A percentile compares a stretch with the other conserved stretches of the same genome.
Evolutionary conservation across 2,329 filamentous ascomycete species (phyloP).

Genomic region (Phialophora macrospora): DNA sequence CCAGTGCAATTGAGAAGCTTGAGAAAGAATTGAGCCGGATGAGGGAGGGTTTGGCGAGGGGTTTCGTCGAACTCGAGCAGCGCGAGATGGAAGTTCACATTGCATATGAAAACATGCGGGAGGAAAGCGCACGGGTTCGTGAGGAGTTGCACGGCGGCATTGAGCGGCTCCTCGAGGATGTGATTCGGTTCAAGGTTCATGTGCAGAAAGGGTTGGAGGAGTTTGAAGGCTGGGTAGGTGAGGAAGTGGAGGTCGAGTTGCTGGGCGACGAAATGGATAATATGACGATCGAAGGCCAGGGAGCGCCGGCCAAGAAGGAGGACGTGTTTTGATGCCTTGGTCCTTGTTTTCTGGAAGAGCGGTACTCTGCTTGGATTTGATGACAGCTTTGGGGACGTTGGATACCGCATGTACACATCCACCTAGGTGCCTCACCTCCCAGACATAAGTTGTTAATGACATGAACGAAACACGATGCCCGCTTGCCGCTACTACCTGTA

Average conservation of each 20-base stretch:
- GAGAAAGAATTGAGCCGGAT: constrained; percentile 83
- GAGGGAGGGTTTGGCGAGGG: constrained; percentile 39
- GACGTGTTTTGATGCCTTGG: constrained; percentile 3
- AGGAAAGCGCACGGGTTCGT: constrained; percentile 58
- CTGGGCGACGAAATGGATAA: constrained; percentile 62
- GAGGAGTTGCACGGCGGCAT: constrained; percentile 98
- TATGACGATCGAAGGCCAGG: constrained; percentile 24
- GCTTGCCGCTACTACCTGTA: too few relatives aligned
- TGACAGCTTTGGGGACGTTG: neutral
- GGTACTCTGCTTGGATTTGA: neutral
- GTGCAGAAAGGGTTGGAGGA: constrained; percentile 90
- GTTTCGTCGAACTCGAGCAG: constrained; percentile 58
- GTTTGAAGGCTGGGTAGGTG: constrained; percentile 90
- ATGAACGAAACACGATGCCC: neutral
- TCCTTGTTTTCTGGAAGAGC: neutral
- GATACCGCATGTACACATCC: neutral
- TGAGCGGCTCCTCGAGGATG: constrained; percentile 92
- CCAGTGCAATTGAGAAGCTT: constrained; percentile 97
- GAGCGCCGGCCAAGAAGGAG: neutral
- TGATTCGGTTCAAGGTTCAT: constrained; percentile 98
- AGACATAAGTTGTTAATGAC: neutral
- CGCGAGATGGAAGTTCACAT: constrained; percentile 59
- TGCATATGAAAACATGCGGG: constrained; percentile 39
- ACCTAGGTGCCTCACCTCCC: too few relatives aligned
- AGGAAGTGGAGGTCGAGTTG: constrained; percentile 87